Percentiles rank a stretch among this genome's conserved stretches.
Evolutionary conservation across 31 red algal genomes (phyloP).

Genomic region (Endocladia muricata): DNA sequence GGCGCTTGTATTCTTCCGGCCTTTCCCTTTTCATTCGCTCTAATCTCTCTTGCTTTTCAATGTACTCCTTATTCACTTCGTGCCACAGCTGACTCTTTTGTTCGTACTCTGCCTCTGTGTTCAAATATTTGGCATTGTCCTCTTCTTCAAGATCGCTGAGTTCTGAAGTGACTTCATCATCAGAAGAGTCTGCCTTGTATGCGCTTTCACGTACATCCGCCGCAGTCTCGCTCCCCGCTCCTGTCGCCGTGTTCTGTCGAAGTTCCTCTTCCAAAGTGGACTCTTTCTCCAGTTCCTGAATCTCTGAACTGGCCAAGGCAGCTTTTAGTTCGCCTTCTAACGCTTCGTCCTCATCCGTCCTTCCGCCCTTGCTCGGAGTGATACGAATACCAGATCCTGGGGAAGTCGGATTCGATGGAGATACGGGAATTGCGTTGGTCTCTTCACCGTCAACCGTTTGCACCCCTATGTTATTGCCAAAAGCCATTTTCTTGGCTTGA

Average conservation of each 20-base stretch:
- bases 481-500: background rate
- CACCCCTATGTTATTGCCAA: background rate
- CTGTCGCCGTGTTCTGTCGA: background rate
- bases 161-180: slow-evolving; percentile 25
- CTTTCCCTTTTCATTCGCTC: slow-evolving; percentile 60
- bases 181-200: background rate
- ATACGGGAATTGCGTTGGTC: background rate
- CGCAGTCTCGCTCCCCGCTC: background rate
- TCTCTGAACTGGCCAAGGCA: slow-evolving; percentile 9
- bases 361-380: slow-evolving; percentile 1
- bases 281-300: slow-evolving; percentile 23
- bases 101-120: slow-evolving; percentile 71
- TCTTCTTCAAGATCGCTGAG: slow-evolving; percentile 78
- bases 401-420: background rate
- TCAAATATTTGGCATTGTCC: slow-evolving; percentile 65
- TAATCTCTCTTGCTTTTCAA: slow-evolving; percentile 75
- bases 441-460: slow-evolving; percentile 16
- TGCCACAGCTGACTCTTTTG: slow-evolving; percentile 70
- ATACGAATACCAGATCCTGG: background rate
- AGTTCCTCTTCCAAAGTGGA: slow-evolving; percentile 15
- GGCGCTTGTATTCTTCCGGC: slow-evolving; percentile 65
- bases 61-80: slow-evolving; percentile 78
- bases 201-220: background rate
- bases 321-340: slow-evolving; percentile 6
- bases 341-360: slow-evolving; percentile 14